Conservation (phyloP, 1,284 basidiomycete genomes). For the Heimioporus punctisporus region DNA sequence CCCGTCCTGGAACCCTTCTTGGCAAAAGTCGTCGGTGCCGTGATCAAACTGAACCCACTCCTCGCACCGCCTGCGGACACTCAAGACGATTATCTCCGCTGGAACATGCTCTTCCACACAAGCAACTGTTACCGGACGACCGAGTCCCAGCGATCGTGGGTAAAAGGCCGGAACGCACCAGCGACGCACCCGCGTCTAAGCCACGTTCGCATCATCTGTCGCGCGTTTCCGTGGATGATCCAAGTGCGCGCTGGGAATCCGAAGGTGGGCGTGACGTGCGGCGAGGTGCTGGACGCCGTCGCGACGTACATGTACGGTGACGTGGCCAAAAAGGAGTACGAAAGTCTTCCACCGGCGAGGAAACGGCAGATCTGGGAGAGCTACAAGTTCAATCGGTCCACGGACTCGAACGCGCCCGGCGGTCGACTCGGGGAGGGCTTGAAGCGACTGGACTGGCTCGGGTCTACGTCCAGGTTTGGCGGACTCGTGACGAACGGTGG, state of each 20-base stretch:
- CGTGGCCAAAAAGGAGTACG: slow-evolving; percentile 52
- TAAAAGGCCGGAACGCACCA: slow-evolving; percentile 65
- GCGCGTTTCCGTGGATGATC: slow-evolving; percentile 61
- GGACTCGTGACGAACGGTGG: slow-evolving; percentile 53
- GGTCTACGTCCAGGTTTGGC: slow-evolving; percentile 56
- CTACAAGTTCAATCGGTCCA: slow-evolving; percentile 68
- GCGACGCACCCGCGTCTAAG: slow-evolving; percentile 72
- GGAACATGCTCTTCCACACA: slow-evolving; percentile 75
- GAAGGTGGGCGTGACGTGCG: slow-evolving; percentile 69
- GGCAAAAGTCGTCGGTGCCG: slow-evolving; percentile 47
- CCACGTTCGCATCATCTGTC: slow-evolving; percentile 52
- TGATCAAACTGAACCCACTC: slow-evolving; percentile 60
- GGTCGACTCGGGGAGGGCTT: slow-evolving; percentile 62
- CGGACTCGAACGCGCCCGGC: slow-evolving; percentile 62
- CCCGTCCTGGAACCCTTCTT: slow-evolving; percentile 70
- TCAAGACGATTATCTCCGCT: slow-evolving; percentile 56
- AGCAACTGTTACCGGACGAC: slow-evolving; percentile 61
- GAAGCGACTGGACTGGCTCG: slow-evolving; percentile 65
- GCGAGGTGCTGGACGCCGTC: slow-evolving; percentile 67
- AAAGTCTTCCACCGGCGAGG: slow-evolving; percentile 35
- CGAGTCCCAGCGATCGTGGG: slow-evolving; percentile 68
- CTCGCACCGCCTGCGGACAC: slow-evolving; percentile 51
- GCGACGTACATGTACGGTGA: slow-evolving; percentile 51
- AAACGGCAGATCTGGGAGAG: slow-evolving; percentile 46
- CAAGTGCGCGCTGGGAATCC: slow-evolving; percentile 49